Evolutionary conservation across 768 basidiomycete species (phyloP), one percentile per base, ranked within the genome.

Genomic region (Rhizopogon sp.): DNA sequence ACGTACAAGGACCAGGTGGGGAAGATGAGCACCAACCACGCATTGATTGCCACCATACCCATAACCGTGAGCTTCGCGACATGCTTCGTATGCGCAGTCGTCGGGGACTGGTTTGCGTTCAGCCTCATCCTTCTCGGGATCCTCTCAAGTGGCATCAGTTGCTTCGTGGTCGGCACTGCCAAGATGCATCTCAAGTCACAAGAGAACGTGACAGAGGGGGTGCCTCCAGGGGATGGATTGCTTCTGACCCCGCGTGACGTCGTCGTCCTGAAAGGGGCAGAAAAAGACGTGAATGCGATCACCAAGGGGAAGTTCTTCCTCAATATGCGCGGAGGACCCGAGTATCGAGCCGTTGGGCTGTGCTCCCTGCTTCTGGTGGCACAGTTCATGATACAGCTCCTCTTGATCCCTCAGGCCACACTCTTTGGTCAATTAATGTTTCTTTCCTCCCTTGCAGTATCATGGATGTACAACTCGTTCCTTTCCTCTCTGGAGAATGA

Each of bases 361-460:
- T 69, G 60, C 20, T 69, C 71, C 5, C 41, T 72, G 8, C 63
- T 71, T 4, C 66, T 72, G 33, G 58, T 67, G 17, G 20, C 60
- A 40, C 72, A 74, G 28, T 71, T 71, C 61, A 6, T 73, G 22
- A 50, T 63, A 22, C 72, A 74, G 55, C 60, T 72, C 3, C 60
- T 73, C 43, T 62, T 73, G 37, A 70, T 71, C 22, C 72, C 72
- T 3, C 71, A 74, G 50, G 66, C 59, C 10, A 33, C 54, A 10
- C 63, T 72, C 39, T 71, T 73, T 6, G 72, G 73, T 10, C 72
- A 74, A 47, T 53, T 70, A 42, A 56, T 73, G 67, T 74, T 73
- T 55, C 53, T 73, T 29, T 43, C 53, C 0, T 59, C 71, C 1
- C 62, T 74, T 14, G 65, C 57, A 3, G 64, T 65, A 1, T 74